These are phyloP conservation scores for Lactarius tabidus DNA, from an alignment of 768 basidiomycete species.

Conservation along the genomic window DNA sequence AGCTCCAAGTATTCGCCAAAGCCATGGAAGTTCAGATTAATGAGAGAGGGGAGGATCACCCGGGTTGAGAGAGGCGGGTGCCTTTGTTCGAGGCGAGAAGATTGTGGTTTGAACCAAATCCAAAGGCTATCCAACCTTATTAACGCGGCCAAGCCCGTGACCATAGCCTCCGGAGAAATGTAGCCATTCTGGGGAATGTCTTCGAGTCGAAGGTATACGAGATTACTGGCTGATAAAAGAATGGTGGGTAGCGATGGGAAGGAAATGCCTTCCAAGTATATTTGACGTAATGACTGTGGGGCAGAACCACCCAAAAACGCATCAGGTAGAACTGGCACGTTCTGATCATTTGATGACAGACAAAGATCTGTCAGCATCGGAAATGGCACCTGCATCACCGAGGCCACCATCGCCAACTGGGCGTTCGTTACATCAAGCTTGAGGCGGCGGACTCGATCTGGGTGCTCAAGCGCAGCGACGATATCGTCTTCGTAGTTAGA, in stretches of 20 bases:
- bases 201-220: constrained; percentile 5
- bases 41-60: neutral
- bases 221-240: neutral
- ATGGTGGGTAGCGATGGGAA: neutral
- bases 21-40: constrained; percentile 2
- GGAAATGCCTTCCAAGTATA: neutral
- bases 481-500: neutral
- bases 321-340: neutral
- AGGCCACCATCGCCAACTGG: neutral
- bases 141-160: neutral
- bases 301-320: neutral
- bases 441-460: neutral
- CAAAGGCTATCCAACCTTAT: neutral
- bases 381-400: neutral
- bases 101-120: neutral
- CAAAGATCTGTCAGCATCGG: neutral
- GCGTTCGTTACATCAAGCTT: neutral
- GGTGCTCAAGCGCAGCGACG: neutral
- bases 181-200: neutral
- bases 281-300: neutral
- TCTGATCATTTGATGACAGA: neutral
- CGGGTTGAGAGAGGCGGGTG: neutral
- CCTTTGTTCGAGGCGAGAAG: neutral
- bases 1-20: neutral
- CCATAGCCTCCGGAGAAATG: neutral